Evolutionary conservation across 306 rosid species (phyloP).

Genomic region (peach (Prunus persica)): DNA sequence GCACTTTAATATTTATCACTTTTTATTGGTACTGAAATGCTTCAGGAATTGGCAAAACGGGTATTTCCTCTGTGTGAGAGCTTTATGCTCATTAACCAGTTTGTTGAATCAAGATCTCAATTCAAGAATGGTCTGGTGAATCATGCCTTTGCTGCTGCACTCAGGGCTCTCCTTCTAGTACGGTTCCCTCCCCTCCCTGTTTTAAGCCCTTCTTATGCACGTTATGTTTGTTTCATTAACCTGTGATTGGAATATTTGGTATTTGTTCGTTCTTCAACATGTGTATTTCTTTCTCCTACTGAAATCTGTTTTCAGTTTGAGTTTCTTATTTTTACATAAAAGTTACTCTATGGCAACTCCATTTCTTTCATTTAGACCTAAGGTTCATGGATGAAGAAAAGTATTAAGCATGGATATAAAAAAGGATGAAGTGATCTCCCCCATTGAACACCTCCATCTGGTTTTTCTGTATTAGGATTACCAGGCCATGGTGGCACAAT

Average conservation of each 20-base stretch:
- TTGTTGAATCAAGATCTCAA: slow-evolving; percentile 87
- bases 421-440: slow-evolving; percentile 8
- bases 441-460: background rate
- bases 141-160: slow-evolving; percentile 97
- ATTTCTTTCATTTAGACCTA: background rate
- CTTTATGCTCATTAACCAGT: slow-evolving; percentile 71
- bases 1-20: background rate
- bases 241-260: background rate
- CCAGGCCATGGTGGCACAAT: slow-evolving; percentile 96
- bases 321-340: background rate
- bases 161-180: slow-evolving; percentile 90
- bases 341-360: background rate
- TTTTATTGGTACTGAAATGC: background rate
- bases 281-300: background rate
- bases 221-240: slow-evolving; percentile 16
- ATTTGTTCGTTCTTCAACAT: background rate
- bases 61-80: slow-evolving; percentile 83
- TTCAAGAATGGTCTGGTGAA: slow-evolving; percentile 90
- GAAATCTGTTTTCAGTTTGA: slow-evolving; percentile 1
- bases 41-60: slow-evolving; percentile 91
- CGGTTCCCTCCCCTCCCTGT: slow-evolving; percentile 32
- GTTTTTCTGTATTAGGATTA: slow-evolving; percentile 64
- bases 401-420: background rate
- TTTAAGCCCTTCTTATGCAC: slow-evolving; percentile 15
- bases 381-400: background rate